Percentiles rank a stretch among this genome's conserved stretches.
Evolutionary conservation across 2,329 filamentous ascomycete species (phyloP).

Genomic region (Colletotrichum liaoningense): DNA sequence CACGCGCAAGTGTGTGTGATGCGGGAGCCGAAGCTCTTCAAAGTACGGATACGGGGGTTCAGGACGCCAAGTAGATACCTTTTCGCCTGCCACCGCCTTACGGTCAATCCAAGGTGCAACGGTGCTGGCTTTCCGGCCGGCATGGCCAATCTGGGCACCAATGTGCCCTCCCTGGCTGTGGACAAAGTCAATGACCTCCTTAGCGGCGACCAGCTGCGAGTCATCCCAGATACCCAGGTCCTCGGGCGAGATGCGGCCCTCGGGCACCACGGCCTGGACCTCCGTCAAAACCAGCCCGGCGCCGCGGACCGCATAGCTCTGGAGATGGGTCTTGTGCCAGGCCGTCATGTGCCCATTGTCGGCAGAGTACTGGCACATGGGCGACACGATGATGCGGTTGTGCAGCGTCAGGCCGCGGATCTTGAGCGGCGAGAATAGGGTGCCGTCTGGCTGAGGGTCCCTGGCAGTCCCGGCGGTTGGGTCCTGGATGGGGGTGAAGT

Average conservation of each 20-base stretch:
- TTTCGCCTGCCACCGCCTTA: slow-evolving; percentile 63
- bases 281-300: slow-evolving; percentile 76
- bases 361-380: slow-evolving; percentile 61
- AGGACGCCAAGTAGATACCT: slow-evolving; percentile 32
- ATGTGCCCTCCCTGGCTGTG: slow-evolving; percentile 75
- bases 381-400: slow-evolving; percentile 59
- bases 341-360: slow-evolving; percentile 53
- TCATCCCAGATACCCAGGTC: slow-evolving; percentile 78
- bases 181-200: slow-evolving; percentile 71
- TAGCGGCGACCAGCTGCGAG: slow-evolving; percentile 71
- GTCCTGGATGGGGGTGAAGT: slow-evolving; percentile 61
- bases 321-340: slow-evolving; percentile 56
- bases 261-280: slow-evolving; percentile 73
- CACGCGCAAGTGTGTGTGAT: background rate
- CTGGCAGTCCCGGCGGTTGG: slow-evolving; percentile 59
- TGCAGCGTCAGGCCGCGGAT: slow-evolving; percentile 56
- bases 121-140: slow-evolving; percentile 67
- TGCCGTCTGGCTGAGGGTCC: slow-evolving; percentile 56
- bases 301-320: slow-evolving; percentile 50
- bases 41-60: background rate
- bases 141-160: slow-evolving; percentile 77
- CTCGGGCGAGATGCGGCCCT: slow-evolving; percentile 80
- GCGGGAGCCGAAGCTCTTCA: slow-evolving; percentile 17
- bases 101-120: slow-evolving; percentile 66
- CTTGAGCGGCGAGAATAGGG: slow-evolving; percentile 56